These are phyloP conservation scores for Houttuynia cordata DNA, from an alignment of 164 flowering plant genomes.

Conservation along the genomic window DNA sequence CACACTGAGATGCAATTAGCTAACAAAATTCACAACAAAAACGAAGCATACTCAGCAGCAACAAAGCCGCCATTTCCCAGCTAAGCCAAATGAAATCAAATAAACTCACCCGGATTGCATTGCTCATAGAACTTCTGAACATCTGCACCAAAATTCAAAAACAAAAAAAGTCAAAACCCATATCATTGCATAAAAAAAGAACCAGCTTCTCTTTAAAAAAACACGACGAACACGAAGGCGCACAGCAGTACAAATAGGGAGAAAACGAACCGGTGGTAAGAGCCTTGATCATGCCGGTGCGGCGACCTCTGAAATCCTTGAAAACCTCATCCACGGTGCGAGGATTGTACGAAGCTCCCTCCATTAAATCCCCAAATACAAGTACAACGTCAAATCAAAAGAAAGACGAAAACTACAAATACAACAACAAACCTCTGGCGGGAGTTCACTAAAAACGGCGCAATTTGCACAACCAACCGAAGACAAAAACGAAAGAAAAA, in stretches of 20 bases:
- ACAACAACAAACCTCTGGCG: no score
- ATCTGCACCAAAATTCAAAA: neutral
- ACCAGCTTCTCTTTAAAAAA: neutral
- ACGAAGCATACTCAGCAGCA: no score
- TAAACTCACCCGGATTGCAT: neutral
- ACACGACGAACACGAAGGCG: neutral
- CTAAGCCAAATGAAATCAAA: no score
- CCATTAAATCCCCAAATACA: neutral
- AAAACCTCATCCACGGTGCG: conserved; percentile 4
- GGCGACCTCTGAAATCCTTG: conserved; percentile 4
- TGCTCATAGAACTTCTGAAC: conserved; percentile 2
- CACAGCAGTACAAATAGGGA: neutral
- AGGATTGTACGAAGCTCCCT: conserved; percentile 1
- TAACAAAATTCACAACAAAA: no score
- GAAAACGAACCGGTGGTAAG: conserved; percentile 4
- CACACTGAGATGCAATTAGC: no score
- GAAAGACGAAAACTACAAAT: no score
- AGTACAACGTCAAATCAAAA: no score
- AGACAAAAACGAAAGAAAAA: no score
- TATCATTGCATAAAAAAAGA: no score
- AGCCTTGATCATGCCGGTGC: conserved; percentile 3
- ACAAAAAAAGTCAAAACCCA: neutral
- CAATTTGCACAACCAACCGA: no score
- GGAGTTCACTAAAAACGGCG: neutral
- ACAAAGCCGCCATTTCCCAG: no score